Evolutionary conservation across 768 basidiomycete genomes (phyloP).

Genomic region (Russula vinacea): DNA sequence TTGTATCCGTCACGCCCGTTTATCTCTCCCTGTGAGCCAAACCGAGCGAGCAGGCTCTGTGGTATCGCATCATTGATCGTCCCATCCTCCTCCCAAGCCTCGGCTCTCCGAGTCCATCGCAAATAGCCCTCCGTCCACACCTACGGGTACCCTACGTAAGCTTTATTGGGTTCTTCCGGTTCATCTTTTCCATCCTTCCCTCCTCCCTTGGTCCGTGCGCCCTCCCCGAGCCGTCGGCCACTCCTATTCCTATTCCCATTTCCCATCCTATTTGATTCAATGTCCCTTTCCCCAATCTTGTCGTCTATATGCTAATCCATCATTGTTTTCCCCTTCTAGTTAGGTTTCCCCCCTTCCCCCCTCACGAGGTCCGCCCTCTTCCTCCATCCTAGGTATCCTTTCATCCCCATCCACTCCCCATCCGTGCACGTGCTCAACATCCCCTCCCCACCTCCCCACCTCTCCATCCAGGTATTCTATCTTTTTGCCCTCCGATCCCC

Average conservation of each 20-base stretch:
- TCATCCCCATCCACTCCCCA: constrained; percentile 10
- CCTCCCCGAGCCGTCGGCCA: constrained; percentile 19
- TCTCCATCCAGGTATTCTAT: constrained; percentile 15
- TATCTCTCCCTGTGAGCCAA: constrained; percentile 16
- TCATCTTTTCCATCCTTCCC: constrained; percentile 17
- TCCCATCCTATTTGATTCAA: constrained; percentile 5
- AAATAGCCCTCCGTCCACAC: constrained; percentile 23
- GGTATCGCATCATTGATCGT: constrained; percentile 31
- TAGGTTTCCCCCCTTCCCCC: constrained; percentile 17
- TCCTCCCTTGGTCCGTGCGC: constrained; percentile 24
- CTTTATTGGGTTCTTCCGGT: constrained; percentile 29
- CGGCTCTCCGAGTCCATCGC: constrained; percentile 28
- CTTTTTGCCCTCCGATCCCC: constrained; percentile 9
- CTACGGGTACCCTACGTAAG: constrained; percentile 28
- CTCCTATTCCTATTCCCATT: constrained; percentile 20
- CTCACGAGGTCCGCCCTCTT: constrained; percentile 14
- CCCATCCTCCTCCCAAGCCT: constrained; percentile 29
- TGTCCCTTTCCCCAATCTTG: constrained; percentile 14
- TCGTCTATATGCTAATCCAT: constrained; percentile 25
- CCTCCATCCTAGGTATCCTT: neutral
- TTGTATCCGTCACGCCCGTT: constrained; percentile 10
- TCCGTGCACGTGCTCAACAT: constrained; percentile 25
- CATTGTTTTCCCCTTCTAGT: constrained; percentile 3
- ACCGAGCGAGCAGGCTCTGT: constrained; percentile 23
- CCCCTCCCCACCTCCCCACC: constrained; percentile 2